Evolutionary conservation across 805 yeast species (phyloP), one percentile per base, ranked within the genome.

Genomic region (Vanderwaltozyma tropicalis): DNA sequence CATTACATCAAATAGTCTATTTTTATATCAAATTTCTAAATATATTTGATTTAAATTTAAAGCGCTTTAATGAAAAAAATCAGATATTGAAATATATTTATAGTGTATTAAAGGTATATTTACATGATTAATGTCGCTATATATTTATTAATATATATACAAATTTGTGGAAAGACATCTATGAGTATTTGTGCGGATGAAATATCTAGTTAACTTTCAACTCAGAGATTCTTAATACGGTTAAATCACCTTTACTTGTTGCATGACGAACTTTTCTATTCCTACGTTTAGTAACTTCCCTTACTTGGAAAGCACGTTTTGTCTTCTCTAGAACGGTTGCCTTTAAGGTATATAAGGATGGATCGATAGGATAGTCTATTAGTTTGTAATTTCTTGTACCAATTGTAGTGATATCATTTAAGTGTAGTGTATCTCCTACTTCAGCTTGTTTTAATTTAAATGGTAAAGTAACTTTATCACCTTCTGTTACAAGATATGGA

Each of bases 241-340:
- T 88, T 52, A 82, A 72, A 50, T 72, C 77, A 41, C 80, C 85
- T 62, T 87, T 78, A 32, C 72, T 71, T 20, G 67, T 64, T 6
- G 78, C 68, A 64, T 84, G 72, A 58, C 81, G 70, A 44, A 74
- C 67, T 67, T 80, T 79, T 70, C 87, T 79, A 47, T 79, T 68
- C 66, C 95, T 78, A 62, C 89, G 73, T 57, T 85, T 81, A 21
- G 94, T 80, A 42, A 74, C 75, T 54, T 79, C 84, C 53, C 74
- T 76, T 24, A 78, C 68, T 49, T 78, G 74, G 67, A 79, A 76
- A 40, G 86, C 86, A 45, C 81, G 79, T 48, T 82, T 76, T 2
- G 95, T 81, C 65, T 83, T 82, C 55, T 87, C 96, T n/a, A 80
- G 58, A 30, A 88, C 84, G n/a, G 74, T 73, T 16, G 87, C 96